Conservation (phyloP, 2,329 filamentous ascomycete species). For the Cladosporium colombiae region DNA sequence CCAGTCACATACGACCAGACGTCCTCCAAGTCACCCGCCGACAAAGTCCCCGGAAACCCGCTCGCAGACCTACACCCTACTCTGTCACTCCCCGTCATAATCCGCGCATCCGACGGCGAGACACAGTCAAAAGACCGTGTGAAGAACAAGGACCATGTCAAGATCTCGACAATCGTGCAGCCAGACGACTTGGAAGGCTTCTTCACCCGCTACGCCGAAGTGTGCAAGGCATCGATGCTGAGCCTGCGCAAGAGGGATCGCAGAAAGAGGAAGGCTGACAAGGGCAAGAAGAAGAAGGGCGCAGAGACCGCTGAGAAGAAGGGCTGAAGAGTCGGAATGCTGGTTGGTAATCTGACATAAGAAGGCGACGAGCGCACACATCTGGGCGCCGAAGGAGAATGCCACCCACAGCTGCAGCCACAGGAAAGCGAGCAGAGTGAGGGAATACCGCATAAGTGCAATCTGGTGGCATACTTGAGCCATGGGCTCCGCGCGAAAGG, state of each 20-base stretch:
- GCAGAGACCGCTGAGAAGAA: slow-evolving; percentile 16
- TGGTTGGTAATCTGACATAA: background rate
- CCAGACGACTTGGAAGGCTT: slow-evolving; percentile 76
- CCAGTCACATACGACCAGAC: slow-evolving; percentile 47
- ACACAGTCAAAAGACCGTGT: slow-evolving; percentile 45
- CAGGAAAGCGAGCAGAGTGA: background rate
- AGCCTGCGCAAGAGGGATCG: slow-evolving; percentile 90
- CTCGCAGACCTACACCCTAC: slow-evolving; percentile 62
- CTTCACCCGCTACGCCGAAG: slow-evolving; percentile 81
- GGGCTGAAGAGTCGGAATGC: slow-evolving; percentile 1
- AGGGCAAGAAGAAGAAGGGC: slow-evolving; percentile 67
- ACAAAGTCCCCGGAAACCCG: slow-evolving; percentile 48
- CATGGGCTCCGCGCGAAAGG: background rate
- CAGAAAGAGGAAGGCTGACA: slow-evolving; percentile 78
- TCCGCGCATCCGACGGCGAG: slow-evolving; percentile 81
- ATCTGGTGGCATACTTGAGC: background rate
- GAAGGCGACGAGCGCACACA: background rate
- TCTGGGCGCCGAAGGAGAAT: background rate
- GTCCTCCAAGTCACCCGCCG: slow-evolving; percentile 38
- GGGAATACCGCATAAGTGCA: background rate
- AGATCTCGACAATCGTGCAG: slow-evolving; percentile 80
- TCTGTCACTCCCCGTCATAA: slow-evolving; percentile 68
- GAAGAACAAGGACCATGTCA: slow-evolving; percentile 64
- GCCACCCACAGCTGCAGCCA: background rate
- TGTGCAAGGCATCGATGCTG: slow-evolving; percentile 86